A percentile compares a stretch with the other conserved stretches of the same genome.
phyloP scores from a whole-genome alignment of 1,139 yeast genomes.

The Blastobotrys elegans region DNA sequence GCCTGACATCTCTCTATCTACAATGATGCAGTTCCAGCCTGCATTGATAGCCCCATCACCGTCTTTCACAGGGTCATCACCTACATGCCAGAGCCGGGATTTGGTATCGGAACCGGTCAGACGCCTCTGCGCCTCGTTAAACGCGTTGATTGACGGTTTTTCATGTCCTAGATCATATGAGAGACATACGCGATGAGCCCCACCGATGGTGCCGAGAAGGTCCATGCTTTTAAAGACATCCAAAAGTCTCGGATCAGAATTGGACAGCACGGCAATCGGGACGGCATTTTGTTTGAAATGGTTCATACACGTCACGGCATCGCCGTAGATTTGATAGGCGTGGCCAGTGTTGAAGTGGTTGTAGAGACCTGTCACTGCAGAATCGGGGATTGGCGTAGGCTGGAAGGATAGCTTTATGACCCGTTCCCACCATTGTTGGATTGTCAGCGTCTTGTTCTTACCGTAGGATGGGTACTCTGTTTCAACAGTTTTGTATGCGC shows the following conservation, averaged over 20 bases:
- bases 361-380: constrained; percentile 20
- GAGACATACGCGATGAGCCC: constrained; percentile 15
- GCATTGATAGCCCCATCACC: constrained; percentile 22
- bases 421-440: constrained; percentile 26
- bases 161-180: constrained; percentile 26
- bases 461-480: constrained; percentile 26
- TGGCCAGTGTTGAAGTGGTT: constrained; percentile 22
- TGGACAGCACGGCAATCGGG: constrained; percentile 26
- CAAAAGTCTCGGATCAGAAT: constrained; percentile 27
- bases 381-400: constrained; percentile 15
- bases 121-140: constrained; percentile 15
- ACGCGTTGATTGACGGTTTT: constrained; percentile 25
- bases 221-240: constrained; percentile 21
- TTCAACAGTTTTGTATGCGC: constrained; percentile 19
- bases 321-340: constrained; percentile 24
- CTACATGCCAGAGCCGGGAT: constrained; percentile 26
- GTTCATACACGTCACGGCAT: constrained; percentile 19
- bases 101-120: not conserved
- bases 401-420: constrained; percentile 21
- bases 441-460: constrained; percentile 10
- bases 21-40: constrained; percentile 28
- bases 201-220: constrained; percentile 7
- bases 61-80: constrained; percentile 28
- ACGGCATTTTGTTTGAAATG: constrained; percentile 13
- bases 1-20: constrained; percentile 20